phyloP scores from a whole-genome alignment of 164 flowering plant species.

The Santalum album region DNA sequence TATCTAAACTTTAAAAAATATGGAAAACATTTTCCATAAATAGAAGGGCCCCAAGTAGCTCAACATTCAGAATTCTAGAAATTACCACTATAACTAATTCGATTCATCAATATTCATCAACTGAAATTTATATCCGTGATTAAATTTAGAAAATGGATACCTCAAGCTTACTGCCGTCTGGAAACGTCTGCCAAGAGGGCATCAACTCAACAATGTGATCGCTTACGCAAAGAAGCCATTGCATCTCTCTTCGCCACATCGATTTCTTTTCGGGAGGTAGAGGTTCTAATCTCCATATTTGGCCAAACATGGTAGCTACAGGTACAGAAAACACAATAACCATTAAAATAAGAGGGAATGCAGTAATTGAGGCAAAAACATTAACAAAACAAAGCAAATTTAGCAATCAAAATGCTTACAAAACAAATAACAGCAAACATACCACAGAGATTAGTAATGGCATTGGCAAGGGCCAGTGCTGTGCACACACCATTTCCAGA shows the following conservation, averaged over 20 bases:
- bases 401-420: not conserved
- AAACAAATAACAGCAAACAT: conserved; percentile 4
- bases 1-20: too few species aligned
- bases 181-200: conserved; percentile 57
- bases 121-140: too few species aligned
- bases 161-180: conserved; percentile 64
- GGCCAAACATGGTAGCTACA: conserved; percentile 51
- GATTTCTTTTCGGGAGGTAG: conserved; percentile 39
- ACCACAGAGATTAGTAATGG: conserved; percentile 82
- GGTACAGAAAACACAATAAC: not conserved
- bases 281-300: conserved; percentile 63
- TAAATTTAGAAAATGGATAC: conserved; percentile 22
- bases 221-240: conserved; percentile 54
- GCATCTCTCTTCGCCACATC: conserved; percentile 65
- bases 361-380: not conserved
- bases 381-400: not conserved
- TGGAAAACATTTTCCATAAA: too few species aligned
- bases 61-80: too few species aligned
- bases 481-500: conserved; percentile 70
- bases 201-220: conserved; percentile 56
- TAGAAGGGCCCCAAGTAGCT: too few species aligned
- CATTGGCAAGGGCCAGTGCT: conserved; percentile 70
- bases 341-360: conserved; percentile 1
- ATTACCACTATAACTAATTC: too few species aligned
- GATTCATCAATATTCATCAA: too few species aligned